Base-by-base conservation (phyloP, 192 early-diverging fungal species). In the Coemansia sp. region DNA sequence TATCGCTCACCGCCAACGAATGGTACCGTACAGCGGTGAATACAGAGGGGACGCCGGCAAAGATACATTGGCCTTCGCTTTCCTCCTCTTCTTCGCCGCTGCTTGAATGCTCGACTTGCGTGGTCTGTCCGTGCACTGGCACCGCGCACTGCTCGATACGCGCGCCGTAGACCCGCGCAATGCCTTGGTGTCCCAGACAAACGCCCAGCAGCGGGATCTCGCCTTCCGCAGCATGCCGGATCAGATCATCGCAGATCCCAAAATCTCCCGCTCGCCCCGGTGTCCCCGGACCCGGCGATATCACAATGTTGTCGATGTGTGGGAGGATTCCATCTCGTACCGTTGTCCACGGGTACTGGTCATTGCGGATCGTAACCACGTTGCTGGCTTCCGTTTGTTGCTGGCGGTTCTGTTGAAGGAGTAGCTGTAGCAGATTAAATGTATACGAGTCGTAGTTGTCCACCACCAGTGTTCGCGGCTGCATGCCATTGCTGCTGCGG, bases 401-500 rank as follows among this genome's bases (percentile, higher is more conserved):
- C 1, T 26, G 26, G 37, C 87, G 74, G 16, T 71, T 46, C 9
- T 68, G 41, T 1, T 56, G 43, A 32, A 49, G 21, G 49, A 86
- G 87, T 26, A 94, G 82, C 71, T 94, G 93, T 57, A 92, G 73
- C n/a, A 98, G 84, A 74, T 98, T 98, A 80, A 95, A 93, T 2
- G 96, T 98, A 73, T 98, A 98, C 13, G 94, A 96, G 77, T 98
- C 96, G 71, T 97, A 97, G 85, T 98, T 97, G 78, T 98, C 96
- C 56, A 98, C 87, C 55, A 98, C 90, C 21, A 98, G 75, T 0
- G 70, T 72, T n/a, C 82, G 76, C 3, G 72, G 81, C 47, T 42
- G 65, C 49, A 5, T 3, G 26, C 26, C 37, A 1, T 47, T 15
- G 57, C 43, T 39, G 13, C 54, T 7, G 5, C 4, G 40, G 51